Conservation (phyloP, 306 rosid genomes). For the Pyrus pyrifolia region DNA sequence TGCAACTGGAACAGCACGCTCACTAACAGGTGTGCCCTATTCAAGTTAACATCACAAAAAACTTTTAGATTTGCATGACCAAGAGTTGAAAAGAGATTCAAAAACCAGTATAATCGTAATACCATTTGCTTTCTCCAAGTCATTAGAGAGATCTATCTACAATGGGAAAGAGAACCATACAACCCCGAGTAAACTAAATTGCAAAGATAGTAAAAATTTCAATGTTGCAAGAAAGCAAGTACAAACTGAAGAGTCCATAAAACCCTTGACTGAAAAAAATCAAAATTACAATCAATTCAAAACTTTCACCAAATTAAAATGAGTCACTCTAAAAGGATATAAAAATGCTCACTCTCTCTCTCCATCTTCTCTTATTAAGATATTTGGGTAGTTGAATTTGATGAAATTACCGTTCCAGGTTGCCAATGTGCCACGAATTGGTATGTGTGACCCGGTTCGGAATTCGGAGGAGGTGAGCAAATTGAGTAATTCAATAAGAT, state of each 20-base stretch:
- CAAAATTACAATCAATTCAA: no score
- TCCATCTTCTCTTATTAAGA: no score
- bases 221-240: not conserved
- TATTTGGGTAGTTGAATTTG: no score
- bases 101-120: not conserved
- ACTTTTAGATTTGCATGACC: not conserved
- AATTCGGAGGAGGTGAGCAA: no score
- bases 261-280: not conserved
- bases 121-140: not conserved
- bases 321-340: no score
- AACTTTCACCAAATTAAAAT: no score
- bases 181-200: not conserved
- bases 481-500: not conserved
- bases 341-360: no score
- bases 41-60: conserved; percentile 16
- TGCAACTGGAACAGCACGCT: conserved; percentile 99
- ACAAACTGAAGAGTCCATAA: not conserved
- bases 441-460: no score
- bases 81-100: not conserved
- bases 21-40: conserved; percentile 97
- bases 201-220: not conserved
- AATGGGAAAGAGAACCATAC: not conserved
- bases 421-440: no score
- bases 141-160: not conserved
- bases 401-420: no score